Evolutionary conservation across 148 eudicot species (phyloP).

Genomic region (Rhododendron kiyosumense): DNA sequence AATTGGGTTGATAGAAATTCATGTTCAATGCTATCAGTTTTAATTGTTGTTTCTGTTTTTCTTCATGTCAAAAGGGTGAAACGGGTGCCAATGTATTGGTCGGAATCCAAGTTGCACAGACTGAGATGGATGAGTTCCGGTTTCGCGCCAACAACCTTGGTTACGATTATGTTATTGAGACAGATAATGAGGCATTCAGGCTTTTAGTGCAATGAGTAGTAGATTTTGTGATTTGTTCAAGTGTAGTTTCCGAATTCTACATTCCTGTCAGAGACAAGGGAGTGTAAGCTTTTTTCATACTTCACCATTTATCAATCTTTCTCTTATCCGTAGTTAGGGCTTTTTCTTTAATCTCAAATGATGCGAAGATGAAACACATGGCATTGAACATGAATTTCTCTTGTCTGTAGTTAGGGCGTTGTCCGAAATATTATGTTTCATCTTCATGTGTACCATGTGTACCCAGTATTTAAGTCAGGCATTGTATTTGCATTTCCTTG

Average conservation of each 20-base stretch:
- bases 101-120: slow-evolving; percentile 68
- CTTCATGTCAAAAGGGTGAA: slow-evolving; percentile 55
- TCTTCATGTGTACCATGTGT: not conserved
- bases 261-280: not conserved
- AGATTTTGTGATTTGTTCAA: not conserved
- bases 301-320: not conserved
- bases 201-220: slow-evolving; percentile 59
- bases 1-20: not conserved
- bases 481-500: not conserved
- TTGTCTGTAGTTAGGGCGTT: no score
- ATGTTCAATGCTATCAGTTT: not conserved
- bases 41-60: not conserved
- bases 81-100: slow-evolving; percentile 90
- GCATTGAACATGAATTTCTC: no score
- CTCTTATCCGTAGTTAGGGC: not conserved
- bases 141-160: slow-evolving; percentile 63
- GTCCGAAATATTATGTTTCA: no score
- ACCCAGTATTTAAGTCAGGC: not conserved
- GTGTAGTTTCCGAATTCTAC: not conserved
- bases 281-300: not conserved
- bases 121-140: slow-evolving; percentile 54
- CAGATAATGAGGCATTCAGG: slow-evolving; percentile 50
- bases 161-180: slow-evolving; percentile 55
- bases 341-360: not conserved
- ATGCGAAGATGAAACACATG: no score